Base-by-base conservation (phyloP, 306 rosid genomes). In the Vachellia collinsii region DNA sequence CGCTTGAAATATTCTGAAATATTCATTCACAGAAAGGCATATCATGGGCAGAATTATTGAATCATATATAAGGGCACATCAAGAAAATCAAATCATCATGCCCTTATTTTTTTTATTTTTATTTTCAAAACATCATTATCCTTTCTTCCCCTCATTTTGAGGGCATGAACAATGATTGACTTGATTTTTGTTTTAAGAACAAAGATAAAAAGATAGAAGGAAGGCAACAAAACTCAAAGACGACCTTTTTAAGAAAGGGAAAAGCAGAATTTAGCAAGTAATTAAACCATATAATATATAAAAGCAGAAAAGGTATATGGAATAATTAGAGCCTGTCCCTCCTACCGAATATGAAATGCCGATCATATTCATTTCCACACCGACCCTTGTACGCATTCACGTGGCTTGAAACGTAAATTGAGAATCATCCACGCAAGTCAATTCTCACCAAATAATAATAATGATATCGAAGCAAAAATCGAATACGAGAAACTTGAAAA, bases 361-460 rank as follows among this genome's bases (percentile, higher is more conserved):
- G 8, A 6, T 41, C 42, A 75, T 11, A 47, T 76, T 46, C 59
- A 74, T 22, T 72, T 77, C 34, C 48, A 69, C 44, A 53, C 68
- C 80, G 2, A 80, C 78, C 70, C 44, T 19, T 41, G 36, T 25
- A 72, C 70, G 8, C 13, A 54, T 78, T 11, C 83, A 69, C 76
- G 61, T 75, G 86, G 64, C 64, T 53, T 74, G 48, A 44, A 53
- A 74, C 22, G 63, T 44, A 74, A 74, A 64, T 78, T 73, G 25
- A 23, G 51, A 81, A 62, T 25, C 7, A 46, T 47, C 59, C 22
- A 75, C 74, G 68, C 53, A 75, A 82, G 62, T 69, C 79, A 77
- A 61, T 66, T 81, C 16, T 65, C 29, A n/a, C 63, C 58, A 34
- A 22, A 14, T 20, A 66, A 5, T 73, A 13, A 19, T 9, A 10